Percentiles rank a stretch among this genome's conserved stretches.
Conservation (phyloP, 2,329 filamentous ascomycete genomes). For the Peltaster fructicola region DNA sequence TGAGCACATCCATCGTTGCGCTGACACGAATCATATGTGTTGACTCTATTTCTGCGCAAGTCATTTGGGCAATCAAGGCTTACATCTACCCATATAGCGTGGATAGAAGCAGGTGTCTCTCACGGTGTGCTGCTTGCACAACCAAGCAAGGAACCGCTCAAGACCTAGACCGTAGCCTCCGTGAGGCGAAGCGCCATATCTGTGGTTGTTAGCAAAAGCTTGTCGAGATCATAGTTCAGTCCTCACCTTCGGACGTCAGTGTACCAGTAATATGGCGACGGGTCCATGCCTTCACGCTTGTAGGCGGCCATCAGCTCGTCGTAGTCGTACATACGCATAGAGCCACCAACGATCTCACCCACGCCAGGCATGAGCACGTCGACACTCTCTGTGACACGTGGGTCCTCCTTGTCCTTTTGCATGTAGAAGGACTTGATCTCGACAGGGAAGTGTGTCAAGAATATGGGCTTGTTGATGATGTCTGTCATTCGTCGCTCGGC, state of each 20-base stretch:
- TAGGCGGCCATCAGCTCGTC: conserved; percentile 82
- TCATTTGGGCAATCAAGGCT: no score
- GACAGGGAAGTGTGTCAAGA: conserved; percentile 90
- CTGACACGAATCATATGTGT: no score
- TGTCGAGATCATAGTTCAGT: not conserved
- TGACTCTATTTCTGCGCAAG: no score
- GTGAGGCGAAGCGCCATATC: conserved; percentile 81
- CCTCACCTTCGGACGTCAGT: conserved; percentile 87
- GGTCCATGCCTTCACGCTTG: conserved; percentile 68
- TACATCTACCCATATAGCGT: conserved; percentile 65
- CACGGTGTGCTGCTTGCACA: conserved; percentile 49
- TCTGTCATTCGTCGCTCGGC: conserved; percentile 96
- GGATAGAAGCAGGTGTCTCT: conserved; percentile 59
- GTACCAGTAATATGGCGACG: conserved; percentile 92
- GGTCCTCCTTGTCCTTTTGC: conserved; percentile 67
- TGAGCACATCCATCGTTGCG: no score
- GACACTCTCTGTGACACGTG: conserved; percentile 78
- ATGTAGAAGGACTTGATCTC: conserved; percentile 99
- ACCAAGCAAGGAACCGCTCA: conserved; percentile 58
- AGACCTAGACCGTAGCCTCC: conserved; percentile 86
- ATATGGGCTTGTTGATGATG: conserved; percentile 84
- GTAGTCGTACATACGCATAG: conserved; percentile 87
- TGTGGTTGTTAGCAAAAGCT: conserved; percentile 18
- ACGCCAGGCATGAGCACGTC: conserved; percentile 83
- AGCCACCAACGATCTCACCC: conserved; percentile 89